Evolutionary conservation across 257 asterid genomes (phyloP), one percentile per base, ranked within the genome.

Genomic region (Forsythia viridissima): DNA sequence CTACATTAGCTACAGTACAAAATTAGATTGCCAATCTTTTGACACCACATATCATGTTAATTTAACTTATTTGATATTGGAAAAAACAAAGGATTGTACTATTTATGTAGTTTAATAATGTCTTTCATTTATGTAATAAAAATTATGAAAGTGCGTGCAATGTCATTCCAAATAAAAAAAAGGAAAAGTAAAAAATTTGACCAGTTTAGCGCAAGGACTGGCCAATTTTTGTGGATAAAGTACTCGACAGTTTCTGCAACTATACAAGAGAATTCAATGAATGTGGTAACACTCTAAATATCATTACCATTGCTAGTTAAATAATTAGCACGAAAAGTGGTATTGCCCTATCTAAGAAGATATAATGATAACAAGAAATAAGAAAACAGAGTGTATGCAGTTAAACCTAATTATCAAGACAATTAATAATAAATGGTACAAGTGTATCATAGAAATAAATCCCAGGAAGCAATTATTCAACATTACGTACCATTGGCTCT

Each of bases 401-500:
- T 30, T 30, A 30, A 30, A 30, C 34, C 34, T 30, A 30, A 30
- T 30, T 30, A 30, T 30, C 34, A 0, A 30, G 63, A 36, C 21
- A 79, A 71, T 46, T 34, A 72, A 51, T 10, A 51, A 51, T 6
- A 51, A 51, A 15, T 21, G 67, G 37, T 8, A 63, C 13, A 6
- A 30, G 39, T 24, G 39, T 16, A 21, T 24, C 0, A 63, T 21
- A 55, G 41, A n/a, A n/a, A 52, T 44, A 44, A 72, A 70, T 63
- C 73, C 57, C n/a, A 39, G 74, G 46, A 59, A 40, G 81, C 41
- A 65, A 42, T n/a, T 75, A 15, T 3, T 71, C 74, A 70, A 71
- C 69, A 41, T 51, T 36, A 80, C 83, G 80, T 87, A 92, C 99
- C 92, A 80, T 80, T 69, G 88, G 85, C 83, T 87, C 94, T 61